Evolutionary conservation across 2,329 filamentous ascomycete genomes (phyloP).

Genomic region (Sporothrix euskadiensis): DNA sequence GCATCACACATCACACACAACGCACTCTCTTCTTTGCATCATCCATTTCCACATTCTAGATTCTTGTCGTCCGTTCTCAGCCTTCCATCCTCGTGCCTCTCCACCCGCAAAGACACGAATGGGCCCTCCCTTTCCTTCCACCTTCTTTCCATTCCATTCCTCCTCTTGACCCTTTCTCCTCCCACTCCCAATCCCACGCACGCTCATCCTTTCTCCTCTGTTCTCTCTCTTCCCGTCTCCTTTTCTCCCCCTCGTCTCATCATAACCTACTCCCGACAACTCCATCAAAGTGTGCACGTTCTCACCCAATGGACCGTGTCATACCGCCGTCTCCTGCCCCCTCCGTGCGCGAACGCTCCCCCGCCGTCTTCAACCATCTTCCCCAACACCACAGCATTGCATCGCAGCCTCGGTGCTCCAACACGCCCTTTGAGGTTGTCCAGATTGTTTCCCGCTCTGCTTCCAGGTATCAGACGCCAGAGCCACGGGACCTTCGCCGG

Average conservation of each 20-base stretch:
- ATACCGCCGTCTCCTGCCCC: slow-evolving; percentile 51
- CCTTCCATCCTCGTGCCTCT: background rate
- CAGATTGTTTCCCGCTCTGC: slow-evolving; percentile 42
- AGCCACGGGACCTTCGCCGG: slow-evolving; percentile 37
- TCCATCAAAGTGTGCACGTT: background rate
- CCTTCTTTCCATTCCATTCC: background rate
- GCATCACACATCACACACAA: background rate
- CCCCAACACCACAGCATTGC: slow-evolving; percentile 47
- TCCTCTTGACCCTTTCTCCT: background rate
- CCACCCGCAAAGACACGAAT: background rate
- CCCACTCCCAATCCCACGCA: background rate
- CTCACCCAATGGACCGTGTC: slow-evolving; percentile 42
- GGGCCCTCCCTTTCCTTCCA: background rate
- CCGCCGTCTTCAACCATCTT: slow-evolving; percentile 47
- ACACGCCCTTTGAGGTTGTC: slow-evolving; percentile 36
- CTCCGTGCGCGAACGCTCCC: slow-evolving; percentile 43
- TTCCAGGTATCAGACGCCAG: slow-evolving; percentile 45
- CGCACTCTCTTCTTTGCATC: background rate
- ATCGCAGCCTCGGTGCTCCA: slow-evolving; percentile 37
- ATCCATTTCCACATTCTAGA: background rate
- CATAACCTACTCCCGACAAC: background rate
- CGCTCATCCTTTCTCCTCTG: background rate
- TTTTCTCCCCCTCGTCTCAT: slow-evolving; percentile 2
- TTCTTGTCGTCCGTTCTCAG: background rate
- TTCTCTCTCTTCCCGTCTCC: background rate